Conservation (phyloP, 2,329 filamentous ascomycete genomes). For the Colletotrichum aenigma region DNA sequence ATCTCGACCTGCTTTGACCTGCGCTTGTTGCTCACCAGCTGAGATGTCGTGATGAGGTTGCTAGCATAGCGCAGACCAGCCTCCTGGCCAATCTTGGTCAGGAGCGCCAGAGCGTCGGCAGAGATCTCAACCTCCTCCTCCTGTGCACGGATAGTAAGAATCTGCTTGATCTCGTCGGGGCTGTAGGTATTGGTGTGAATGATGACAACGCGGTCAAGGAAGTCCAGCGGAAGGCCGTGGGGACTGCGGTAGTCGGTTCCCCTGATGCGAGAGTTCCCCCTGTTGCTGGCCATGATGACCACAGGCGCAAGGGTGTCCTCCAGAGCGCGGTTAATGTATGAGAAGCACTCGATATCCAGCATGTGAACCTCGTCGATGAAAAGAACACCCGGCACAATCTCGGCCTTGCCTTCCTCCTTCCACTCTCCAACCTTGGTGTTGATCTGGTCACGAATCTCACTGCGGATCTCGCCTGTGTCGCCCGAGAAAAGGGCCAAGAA, state of each 20-base stretch:
- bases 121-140: constrained; percentile 96
- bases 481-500: constrained; percentile 97
- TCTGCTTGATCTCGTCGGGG: constrained; percentile 87
- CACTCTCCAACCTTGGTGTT: constrained; percentile 98
- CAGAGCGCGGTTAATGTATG: constrained; percentile 95
- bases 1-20: constrained; percentile 83
- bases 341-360: constrained; percentile 99
- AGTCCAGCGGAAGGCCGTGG: constrained; percentile 92
- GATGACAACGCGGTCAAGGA: constrained; percentile 94
- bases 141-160: constrained; percentile 87
- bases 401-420: constrained; percentile 99
- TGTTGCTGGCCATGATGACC: constrained; percentile 99
- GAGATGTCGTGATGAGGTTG: constrained; percentile 94
- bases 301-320: constrained; percentile 95
- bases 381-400: constrained; percentile 94
- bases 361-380: constrained; percentile 99
- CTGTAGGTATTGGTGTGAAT: constrained; percentile 90
- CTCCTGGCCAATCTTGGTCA: constrained; percentile 96
- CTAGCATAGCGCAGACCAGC: constrained; percentile 93
- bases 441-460: constrained; percentile 97
- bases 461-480: constrained; percentile 96
- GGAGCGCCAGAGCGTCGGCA: constrained; percentile 85
- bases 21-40: constrained; percentile 85
- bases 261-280: constrained; percentile 87
- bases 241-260: constrained; percentile 93